Base-by-base conservation (phyloP, 345 rosid species). In the Eucalyptus tenuipes region DNA sequence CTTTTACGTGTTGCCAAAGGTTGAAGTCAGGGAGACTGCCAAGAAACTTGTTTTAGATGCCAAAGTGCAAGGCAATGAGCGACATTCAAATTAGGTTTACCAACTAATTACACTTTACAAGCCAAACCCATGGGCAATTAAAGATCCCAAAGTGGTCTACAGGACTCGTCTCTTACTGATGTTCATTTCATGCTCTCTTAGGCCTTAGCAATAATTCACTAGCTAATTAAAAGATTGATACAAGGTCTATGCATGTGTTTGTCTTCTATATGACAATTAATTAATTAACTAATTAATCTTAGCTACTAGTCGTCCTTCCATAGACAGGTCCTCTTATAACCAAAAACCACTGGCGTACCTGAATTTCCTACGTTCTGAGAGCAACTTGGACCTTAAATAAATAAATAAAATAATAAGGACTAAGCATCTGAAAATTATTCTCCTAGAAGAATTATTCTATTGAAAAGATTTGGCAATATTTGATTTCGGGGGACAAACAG, bases 341-440 rank as follows among this genome's bases (percentile, higher is more conserved):
- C 86, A 89, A 91, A 90, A 89, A 75, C 93, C 75, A 61, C 37
- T 91, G 93, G 71, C 55, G 91, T 49, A 22, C 49, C 81, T 29
- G 33, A 42, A 61, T 17, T 91, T 90, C 68, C 92, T 86, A 89
- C 87, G 92, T 87, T 84, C 90, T 75, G 52, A 66, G 13, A 4
- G 87, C 91, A 49, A 87, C 49, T 64, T 80, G 87, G 13, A 87
- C 87, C 16, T 85, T 85, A 89, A 90, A 85, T 81, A 87, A 18
- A 37, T 3, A 24, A 64, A 64, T n/a, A 7, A 15, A 14, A 49
- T 3, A 44, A 18, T 49, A 17, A 20, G 82, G 27, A 75, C 47
- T 3, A 40, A 37, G 82, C 27, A 37, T 37, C 27, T 10, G 27
- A 75, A 75, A 75, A 37, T 75, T 75, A 75, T 75, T 75, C 45